phyloP scores from a whole-genome alignment of 2,329 filamentous ascomycete genomes.

The Reticulascus tulasneorum region DNA sequence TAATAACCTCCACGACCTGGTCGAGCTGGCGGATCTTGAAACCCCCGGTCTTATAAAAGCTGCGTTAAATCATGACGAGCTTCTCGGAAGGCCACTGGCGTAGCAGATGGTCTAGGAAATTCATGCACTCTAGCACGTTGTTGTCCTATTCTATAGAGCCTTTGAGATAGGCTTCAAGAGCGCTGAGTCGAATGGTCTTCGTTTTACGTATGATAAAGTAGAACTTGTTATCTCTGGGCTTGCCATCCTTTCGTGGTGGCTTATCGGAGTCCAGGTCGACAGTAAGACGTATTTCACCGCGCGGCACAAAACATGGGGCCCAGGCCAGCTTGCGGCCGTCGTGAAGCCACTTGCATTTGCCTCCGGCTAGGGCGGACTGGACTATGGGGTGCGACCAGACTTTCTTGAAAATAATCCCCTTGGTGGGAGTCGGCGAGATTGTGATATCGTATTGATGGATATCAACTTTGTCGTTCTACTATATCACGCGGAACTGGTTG shows the following conservation, averaged over 20 bases:
- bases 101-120: conserved; percentile 85
- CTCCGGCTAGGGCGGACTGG: conserved; percentile 47
- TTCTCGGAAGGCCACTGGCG: conserved; percentile 70
- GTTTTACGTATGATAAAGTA: conserved; percentile 61
- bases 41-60: conserved; percentile 65
- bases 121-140: conserved; percentile 73
- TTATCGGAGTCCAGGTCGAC: conserved; percentile 72
- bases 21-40: conserved; percentile 52
- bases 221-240: conserved; percentile 44
- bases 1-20: conserved; percentile 66
- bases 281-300: conserved; percentile 48
- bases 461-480: conserved; percentile 51
- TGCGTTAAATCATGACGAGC: conserved; percentile 72
- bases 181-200: conserved; percentile 63
- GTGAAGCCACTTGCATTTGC: conserved; percentile 59
- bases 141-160: conserved; percentile 59
- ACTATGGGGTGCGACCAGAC: conserved; percentile 67
- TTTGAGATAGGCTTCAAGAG: conserved; percentile 63
- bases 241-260: conserved; percentile 29
- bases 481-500: conserved; percentile 71
- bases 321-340: conserved; percentile 86
- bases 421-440: conserved; percentile 60
- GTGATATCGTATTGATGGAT: conserved; percentile 83
- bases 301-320: conserved; percentile 42
- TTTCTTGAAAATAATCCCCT: conserved; percentile 66